A percentile compares a stretch with the other conserved stretches of the same genome.
Evolutionary conservation across 345 rosid species (phyloP).

Genomic region (Salix koriyanagi): DNA sequence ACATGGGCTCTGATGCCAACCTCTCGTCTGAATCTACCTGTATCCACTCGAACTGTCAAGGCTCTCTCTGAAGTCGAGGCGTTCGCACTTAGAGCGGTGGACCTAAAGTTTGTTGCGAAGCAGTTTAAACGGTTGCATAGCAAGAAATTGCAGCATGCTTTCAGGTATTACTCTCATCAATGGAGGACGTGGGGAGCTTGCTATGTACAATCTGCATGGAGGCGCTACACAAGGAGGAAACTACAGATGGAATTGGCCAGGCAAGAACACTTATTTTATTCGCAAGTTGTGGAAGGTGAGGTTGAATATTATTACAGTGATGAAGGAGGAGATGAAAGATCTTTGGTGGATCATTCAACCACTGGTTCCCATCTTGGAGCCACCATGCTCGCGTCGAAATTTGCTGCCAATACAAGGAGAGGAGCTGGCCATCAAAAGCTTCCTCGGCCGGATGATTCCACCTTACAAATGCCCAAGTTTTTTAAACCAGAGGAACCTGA

Average conservation of each 20-base stretch:
- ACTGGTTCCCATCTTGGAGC: slow-evolving; percentile 47
- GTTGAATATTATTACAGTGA: slow-evolving; percentile 28
- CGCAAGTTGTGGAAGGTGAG: slow-evolving; percentile 12
- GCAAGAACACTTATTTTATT: slow-evolving; percentile 38
- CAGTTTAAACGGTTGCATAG: slow-evolving; percentile 94
- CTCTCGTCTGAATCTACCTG: slow-evolving; percentile 55
- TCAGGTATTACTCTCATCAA: slow-evolving; percentile 90
- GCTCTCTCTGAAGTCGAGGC: slow-evolving; percentile 88
- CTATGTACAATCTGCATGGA: slow-evolving; percentile 82
- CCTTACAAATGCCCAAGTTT: slow-evolving; percentile 70
- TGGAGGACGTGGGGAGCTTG: slow-evolving; percentile 94
- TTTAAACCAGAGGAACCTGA: slow-evolving; percentile 79
- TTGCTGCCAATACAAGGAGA: slow-evolving; percentile 61
- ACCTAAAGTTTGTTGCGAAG: slow-evolving; percentile 72
- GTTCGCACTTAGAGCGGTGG: slow-evolving; percentile 77
- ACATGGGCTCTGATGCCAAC: slow-evolving; percentile 93
- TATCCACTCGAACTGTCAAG: slow-evolving; percentile 69
- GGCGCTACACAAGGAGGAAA: slow-evolving; percentile 59
- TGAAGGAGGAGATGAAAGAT: slow-evolving; percentile 17
- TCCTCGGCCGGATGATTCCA: slow-evolving; percentile 23
- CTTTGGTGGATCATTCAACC: slow-evolving; percentile 16
- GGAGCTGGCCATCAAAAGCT: slow-evolving; percentile 38
- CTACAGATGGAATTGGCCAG: slow-evolving; percentile 51
- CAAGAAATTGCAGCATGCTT: slow-evolving; percentile 86
- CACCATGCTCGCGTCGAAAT: slow-evolving; percentile 61